Evolutionary conservation across 2,329 filamentous ascomycete genomes (phyloP).

Genomic region (Fusarium dlaminii): DNA sequence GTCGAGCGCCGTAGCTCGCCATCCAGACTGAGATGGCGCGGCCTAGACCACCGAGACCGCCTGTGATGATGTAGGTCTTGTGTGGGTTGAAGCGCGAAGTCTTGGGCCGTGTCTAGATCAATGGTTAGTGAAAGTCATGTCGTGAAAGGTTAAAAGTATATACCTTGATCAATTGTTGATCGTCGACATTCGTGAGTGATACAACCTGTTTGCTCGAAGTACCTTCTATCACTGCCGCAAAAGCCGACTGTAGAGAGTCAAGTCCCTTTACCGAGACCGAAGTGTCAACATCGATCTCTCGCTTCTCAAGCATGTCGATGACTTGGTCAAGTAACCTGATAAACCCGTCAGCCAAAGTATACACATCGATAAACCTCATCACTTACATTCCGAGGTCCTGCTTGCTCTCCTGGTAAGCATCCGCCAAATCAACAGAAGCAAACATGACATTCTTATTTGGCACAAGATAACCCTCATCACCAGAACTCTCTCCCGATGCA

Average conservation of each 20-base stretch:
- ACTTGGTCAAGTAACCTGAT: constrained; percentile 18
- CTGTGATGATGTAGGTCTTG: constrained; percentile 40
- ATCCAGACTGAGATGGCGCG: constrained; percentile 39
- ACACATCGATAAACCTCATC: fast-evolving
- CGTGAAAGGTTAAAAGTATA: neutral
- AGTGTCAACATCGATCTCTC: constrained; percentile 1
- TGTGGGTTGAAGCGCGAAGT: constrained; percentile 19
- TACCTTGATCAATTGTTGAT: constrained; percentile 28
- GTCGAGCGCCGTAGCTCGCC: constrained; percentile 37
- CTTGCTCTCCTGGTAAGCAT: constrained; percentile 27
- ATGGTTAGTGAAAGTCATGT: neutral
- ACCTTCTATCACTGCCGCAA: constrained; percentile 8
- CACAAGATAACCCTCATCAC: neutral
- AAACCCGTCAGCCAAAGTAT: neutral
- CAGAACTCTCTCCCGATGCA: neutral
- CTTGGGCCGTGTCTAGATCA: constrained; percentile 26
- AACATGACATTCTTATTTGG: constrained; percentile 37
- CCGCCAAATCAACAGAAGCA: constrained; percentile 33
- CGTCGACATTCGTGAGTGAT: neutral
- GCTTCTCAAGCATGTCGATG: constrained; percentile 20
- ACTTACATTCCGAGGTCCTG: constrained; percentile 33
- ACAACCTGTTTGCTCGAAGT: constrained; percentile 24
- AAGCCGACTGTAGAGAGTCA: constrained; percentile 15
- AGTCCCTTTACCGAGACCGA: constrained; percentile 15
- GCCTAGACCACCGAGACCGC: constrained; percentile 36